Percentiles rank a stretch among this genome's conserved stretches.
These are phyloP conservation scores for Epichloe elymi DNA, from an alignment of 2,329 filamentous ascomycete genomes.

Conservation along the genomic window DNA sequence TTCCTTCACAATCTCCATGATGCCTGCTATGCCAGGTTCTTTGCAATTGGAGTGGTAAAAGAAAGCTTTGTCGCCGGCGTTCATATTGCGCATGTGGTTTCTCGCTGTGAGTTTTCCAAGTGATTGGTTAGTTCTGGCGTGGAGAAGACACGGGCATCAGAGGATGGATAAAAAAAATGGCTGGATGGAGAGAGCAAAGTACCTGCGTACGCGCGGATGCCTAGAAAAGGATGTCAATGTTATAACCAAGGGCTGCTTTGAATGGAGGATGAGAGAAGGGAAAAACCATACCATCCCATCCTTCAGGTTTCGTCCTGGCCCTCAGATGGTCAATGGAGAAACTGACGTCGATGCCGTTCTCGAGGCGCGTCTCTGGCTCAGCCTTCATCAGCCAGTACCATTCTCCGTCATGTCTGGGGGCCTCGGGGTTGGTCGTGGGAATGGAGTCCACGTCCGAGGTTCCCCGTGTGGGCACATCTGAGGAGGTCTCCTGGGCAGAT, in stretches of 20 bases:
- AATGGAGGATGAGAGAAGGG: background rate
- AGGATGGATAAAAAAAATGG: background rate
- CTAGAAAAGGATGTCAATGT: constrained; percentile 13
- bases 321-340: constrained; percentile 90
- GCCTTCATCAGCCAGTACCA: constrained; percentile 76
- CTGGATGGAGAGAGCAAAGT: background rate
- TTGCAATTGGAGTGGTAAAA: constrained; percentile 97
- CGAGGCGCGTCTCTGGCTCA: constrained; percentile 74
- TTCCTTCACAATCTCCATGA: constrained; percentile 80
- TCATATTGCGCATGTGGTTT: constrained; percentile 88
- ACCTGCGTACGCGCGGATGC: constrained; percentile 38
- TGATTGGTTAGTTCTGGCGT: background rate
- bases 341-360: constrained; percentile 77
- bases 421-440: constrained; percentile 25
- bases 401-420: constrained; percentile 25
- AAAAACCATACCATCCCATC: constrained; percentile 70
- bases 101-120: constrained; percentile 37
- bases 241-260: background rate
- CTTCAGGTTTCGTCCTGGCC: constrained; percentile 60
- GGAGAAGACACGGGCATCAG: background rate
- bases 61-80: constrained; percentile 80
- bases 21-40: constrained; percentile 71
- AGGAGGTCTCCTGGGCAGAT: background rate
- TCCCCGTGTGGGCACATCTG: constrained; percentile 12
- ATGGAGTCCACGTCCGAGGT: constrained; percentile 20